phyloP scores from a whole-genome alignment of 345 rosid genomes.

The Eucalyptus fibrosa region DNA sequence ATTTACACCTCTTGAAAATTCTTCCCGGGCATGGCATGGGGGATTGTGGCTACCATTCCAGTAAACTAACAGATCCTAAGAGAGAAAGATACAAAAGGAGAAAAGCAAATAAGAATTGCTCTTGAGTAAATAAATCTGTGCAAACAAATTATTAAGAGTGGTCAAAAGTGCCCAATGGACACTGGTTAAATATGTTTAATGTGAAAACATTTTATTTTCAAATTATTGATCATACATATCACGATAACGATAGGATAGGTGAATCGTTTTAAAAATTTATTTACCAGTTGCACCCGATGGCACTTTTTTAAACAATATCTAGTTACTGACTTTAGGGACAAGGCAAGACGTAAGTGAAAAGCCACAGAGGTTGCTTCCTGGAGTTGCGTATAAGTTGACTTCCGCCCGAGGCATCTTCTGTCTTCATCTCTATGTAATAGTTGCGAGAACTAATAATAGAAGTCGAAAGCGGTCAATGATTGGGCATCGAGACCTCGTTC shows the following conservation, averaged over 20 bases:
- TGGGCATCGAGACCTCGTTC: not conserved
- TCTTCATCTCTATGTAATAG: not conserved
- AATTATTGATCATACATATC: not conserved
- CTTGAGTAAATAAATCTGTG: not conserved
- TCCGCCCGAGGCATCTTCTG: not conserved
- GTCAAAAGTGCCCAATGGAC: not conserved
- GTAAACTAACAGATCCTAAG: not conserved
- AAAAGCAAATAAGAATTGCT: not conserved
- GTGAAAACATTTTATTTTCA: not conserved
- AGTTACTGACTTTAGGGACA: not conserved
- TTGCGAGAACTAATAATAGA: not conserved
- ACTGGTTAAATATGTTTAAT: not conserved
- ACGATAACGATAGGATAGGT: not conserved
- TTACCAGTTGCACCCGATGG: not conserved
- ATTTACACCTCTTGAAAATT: not conserved
- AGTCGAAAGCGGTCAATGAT: not conserved
- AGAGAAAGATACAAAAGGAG: not conserved
- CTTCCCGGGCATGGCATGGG: not conserved
- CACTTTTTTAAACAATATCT: not conserved
- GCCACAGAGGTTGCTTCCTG: not conserved
- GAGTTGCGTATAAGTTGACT: not conserved
- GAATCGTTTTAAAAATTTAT: not conserved
- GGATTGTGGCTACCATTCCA: not conserved
- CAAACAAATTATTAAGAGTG: not conserved
- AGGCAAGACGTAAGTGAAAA: not conserved